Evolutionary conservation across 2,329 filamentous ascomycete genomes (phyloP).

Genomic region (Calonectria pauciramosa): DNA sequence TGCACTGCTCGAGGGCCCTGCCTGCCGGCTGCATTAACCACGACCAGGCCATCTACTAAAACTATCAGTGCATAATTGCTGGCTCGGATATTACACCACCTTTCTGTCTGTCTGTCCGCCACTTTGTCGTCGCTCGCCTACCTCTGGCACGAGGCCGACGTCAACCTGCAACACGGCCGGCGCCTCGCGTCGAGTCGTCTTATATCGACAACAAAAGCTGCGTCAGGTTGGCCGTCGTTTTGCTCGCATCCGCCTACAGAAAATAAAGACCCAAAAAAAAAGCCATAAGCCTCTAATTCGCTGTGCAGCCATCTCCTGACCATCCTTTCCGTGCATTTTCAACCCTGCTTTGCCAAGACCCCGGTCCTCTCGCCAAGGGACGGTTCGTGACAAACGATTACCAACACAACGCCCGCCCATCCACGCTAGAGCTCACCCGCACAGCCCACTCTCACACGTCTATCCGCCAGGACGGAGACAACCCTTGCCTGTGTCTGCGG

Average conservation of each 20-base stretch:
- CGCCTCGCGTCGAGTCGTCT: background rate
- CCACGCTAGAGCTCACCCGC: constrained; percentile 5
- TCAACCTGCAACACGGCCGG: constrained; percentile 8
- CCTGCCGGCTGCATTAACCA: constrained; percentile 20
- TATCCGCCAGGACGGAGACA: constrained; percentile 17
- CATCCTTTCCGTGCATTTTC: background rate
- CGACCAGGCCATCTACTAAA: constrained; percentile 10
- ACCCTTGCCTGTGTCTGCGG: constrained; percentile 1
- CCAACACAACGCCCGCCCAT: constrained; percentile 12
- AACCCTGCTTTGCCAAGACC: constrained; percentile 15
- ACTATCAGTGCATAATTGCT: constrained; percentile 13
- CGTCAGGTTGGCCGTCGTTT: background rate
- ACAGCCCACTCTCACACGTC: constrained; percentile 21
- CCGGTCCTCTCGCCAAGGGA: constrained; percentile 16
- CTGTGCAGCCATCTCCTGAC: constrained; percentile 6
- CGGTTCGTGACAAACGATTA: constrained; percentile 15
- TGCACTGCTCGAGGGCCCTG: background rate
- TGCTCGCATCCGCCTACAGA: background rate
- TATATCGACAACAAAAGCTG: constrained; percentile 1
- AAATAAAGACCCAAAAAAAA: background rate
- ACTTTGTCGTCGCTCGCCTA: background rate
- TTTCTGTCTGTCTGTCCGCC: background rate
- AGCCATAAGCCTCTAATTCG: background rate
- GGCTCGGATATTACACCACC: constrained; percentile 4
- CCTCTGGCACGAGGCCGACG: constrained; percentile 1